A percentile compares a stretch with the other conserved stretches of the same genome.
These are phyloP conservation scores for Catenaria anguillulae DNA, from an alignment of 371 early-diverging fungal genomes.

Conservation along the genomic window DNA sequence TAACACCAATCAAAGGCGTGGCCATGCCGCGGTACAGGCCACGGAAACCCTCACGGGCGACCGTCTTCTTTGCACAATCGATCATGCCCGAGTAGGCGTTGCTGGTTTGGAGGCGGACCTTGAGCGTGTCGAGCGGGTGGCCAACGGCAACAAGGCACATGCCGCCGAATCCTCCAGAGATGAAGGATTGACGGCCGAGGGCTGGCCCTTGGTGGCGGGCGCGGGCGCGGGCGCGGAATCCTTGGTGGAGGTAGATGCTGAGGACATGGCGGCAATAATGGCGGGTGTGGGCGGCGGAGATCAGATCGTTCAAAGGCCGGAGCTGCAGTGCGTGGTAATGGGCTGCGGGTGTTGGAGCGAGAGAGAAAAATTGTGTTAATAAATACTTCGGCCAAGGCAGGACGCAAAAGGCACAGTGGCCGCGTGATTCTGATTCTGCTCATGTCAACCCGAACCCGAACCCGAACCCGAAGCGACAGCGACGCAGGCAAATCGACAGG, in stretches of 20 bases:
- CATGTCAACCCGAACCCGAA: no score
- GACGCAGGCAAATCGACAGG: no score
- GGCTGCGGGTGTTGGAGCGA: no score
- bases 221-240: neutral
- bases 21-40: constrained; percentile 12
- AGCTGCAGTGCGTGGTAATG: no score
- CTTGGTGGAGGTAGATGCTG: neutral
- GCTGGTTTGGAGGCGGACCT: constrained; percentile 86
- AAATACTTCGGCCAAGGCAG: no score
- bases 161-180: constrained; percentile 90
- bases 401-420: no score
- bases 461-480: no score
- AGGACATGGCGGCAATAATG: neutral
- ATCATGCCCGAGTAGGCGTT: constrained; percentile 69
- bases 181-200: constrained; percentile 57
- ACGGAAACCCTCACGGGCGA: constrained; percentile 24
- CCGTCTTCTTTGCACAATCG: constrained; percentile 77
- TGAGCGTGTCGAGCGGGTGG: constrained; percentile 74
- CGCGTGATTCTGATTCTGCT: no score
- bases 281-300: neutral
- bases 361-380: no score
- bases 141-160: constrained; percentile 45
- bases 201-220: neutral
- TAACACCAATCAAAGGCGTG: constrained; percentile 10
- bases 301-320: no score